Conservation (phyloP, 768 basidiomycete species). For the Chiua virens region DNA sequence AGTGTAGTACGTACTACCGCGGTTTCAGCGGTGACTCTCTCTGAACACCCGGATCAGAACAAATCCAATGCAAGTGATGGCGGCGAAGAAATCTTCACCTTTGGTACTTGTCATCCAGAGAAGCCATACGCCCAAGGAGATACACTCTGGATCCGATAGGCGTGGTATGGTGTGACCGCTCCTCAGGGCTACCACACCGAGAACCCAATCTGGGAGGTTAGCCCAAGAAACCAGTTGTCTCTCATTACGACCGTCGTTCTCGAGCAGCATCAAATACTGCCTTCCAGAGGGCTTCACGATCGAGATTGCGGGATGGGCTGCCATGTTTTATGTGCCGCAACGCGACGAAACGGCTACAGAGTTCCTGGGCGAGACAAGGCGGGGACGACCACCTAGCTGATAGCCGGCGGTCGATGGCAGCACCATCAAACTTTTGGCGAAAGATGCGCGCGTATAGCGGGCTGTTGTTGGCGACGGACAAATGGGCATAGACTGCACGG, state of each 20-base stretch:
- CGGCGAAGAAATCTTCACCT: conserved; percentile 29
- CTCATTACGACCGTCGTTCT: conserved; percentile 50
- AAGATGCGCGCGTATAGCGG: conserved; percentile 46
- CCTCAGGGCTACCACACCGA: conserved; percentile 14
- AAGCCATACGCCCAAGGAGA: conserved; percentile 45
- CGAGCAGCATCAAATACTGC: conserved; percentile 53
- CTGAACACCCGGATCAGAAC: conserved; percentile 29
- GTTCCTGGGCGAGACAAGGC: conserved; percentile 41
- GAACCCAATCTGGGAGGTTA: conserved; percentile 29
- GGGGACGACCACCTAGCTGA: conserved; percentile 37
- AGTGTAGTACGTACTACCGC: conserved; percentile 25
- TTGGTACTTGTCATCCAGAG: conserved; percentile 45
- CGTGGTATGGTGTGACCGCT: conserved; percentile 17
- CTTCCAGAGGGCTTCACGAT: conserved; percentile 51
- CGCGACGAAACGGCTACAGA: conserved; percentile 41
- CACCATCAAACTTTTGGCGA: conserved; percentile 43
- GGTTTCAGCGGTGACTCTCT: conserved; percentile 33
- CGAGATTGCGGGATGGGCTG: conserved; percentile 7
- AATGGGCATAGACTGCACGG: conserved; percentile 33
- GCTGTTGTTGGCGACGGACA: conserved; percentile 37
- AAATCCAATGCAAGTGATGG: background rate
- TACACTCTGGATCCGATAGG: conserved; percentile 33
- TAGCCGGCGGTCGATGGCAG: conserved; percentile 41
- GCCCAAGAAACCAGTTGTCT: conserved; percentile 46
- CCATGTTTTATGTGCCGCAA: conserved; percentile 42